Evolutionary conservation across 2,329 filamentous ascomycete species (phyloP), one percentile per base, ranked within the genome.

Genomic region (Ophiostoma angusticollis): DNA sequence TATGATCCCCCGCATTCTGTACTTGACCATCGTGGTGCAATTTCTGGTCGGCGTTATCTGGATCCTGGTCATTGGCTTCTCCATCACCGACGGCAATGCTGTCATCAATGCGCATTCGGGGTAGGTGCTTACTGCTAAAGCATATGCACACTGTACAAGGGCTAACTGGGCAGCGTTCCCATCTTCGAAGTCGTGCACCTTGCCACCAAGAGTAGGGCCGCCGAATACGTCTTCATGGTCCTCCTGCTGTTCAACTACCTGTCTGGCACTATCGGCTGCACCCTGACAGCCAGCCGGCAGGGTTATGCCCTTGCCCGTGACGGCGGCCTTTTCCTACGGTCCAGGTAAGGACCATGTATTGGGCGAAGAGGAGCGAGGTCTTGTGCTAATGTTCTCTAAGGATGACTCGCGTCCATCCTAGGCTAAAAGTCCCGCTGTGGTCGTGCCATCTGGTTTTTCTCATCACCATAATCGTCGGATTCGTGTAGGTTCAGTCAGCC

Each of bases 1-100:
- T 19, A 62, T 58, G 6, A 56, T 57, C 0, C 60, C 60, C 2
- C 16, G 30, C 8, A 31, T 31, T 19, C 30, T 31, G 4, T 31
- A 31, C 30, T 13, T 31, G 16, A 31, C 30, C 5, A 19, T 31
- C n/a, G 17, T 31, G 9, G 30, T 31, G 9, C 30, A 31, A 18
- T 31, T 31, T 31, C 14, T 31, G 4, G 30, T 31, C 6, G 30
- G 30, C 6, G 21, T 18, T 3, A 9, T 31, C 16, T 31, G 30
- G 30, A 31, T 31, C 9, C 9, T 31, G 17, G 30, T 31, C 16
- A 31, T 31, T 31, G 30, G 30, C 3, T 31, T 31, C 17, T 31
- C 5, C 30, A 31, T 31, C 30, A 31, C 30, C 3, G 30, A 31
- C 16, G 17, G 30, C 16, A 12, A 31, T 11, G 30, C 30, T 9